A percentile compares a stretch with the other conserved stretches of the same genome.
These are phyloP conservation scores for Chaetomium fimeti DNA, from an alignment of 495 filamentous ascomycete species.

Conservation along the genomic window DNA sequence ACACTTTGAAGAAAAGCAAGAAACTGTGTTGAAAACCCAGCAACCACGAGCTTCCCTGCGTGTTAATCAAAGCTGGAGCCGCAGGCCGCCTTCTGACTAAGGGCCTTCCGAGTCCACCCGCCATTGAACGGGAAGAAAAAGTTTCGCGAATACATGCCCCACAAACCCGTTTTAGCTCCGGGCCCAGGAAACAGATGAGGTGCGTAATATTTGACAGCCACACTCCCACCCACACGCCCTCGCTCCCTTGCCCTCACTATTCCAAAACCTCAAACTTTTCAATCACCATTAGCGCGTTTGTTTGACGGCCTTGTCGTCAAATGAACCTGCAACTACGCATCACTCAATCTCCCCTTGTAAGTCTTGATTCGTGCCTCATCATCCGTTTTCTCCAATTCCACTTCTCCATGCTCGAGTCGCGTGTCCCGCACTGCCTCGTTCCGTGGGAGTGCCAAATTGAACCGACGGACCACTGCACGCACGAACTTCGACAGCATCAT, in stretches of 20 bases:
- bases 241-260: constrained; percentile 19
- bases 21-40: no score
- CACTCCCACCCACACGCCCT: constrained; percentile 23
- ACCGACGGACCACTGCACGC: not conserved
- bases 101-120: constrained; percentile 20
- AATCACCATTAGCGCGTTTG: constrained; percentile 54
- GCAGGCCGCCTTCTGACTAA: not conserved
- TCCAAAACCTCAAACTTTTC: constrained; percentile 23
- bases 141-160: constrained; percentile 10
- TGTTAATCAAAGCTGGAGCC: constrained; percentile 5
- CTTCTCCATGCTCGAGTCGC: not conserved
- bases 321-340: constrained; percentile 64
- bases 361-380: constrained; percentile 27
- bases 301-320: constrained; percentile 66
- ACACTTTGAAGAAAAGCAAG: not conserved
- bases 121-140: constrained; percentile 18
- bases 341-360: constrained; percentile 47
- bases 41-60: constrained; percentile 1
- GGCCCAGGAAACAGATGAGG: not conserved
- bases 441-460: not conserved
- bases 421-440: not conserved
- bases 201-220: constrained; percentile 20
- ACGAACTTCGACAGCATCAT: not conserved
- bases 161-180: constrained; percentile 3
- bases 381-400: not conserved